Evolutionary conservation across 179 eudicot species (phyloP).

Genomic region (Heliamphora pulchella): DNA sequence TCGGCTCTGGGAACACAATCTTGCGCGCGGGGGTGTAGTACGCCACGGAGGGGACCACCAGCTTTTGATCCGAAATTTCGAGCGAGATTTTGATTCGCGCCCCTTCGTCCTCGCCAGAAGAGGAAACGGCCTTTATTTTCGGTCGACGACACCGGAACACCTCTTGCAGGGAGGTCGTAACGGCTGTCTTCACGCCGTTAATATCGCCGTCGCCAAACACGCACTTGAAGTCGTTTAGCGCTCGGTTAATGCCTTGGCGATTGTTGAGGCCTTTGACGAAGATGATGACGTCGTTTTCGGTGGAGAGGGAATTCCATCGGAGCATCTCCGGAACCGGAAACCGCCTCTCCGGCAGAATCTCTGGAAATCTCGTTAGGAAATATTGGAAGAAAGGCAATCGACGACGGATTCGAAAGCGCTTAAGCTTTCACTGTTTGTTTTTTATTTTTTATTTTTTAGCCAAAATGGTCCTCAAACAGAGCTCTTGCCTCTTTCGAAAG

Average conservation of each 20-base stretch:
- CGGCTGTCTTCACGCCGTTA: constrained; percentile 40
- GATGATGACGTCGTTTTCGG: constrained; percentile 55
- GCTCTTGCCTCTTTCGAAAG: too few relatives aligned
- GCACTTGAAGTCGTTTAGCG: constrained; percentile 42
- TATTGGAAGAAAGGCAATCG: constrained; percentile 37
- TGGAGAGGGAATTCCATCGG: constrained; percentile 49
- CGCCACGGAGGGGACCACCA: constrained; percentile 47
- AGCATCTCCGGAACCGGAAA: constrained; percentile 21
- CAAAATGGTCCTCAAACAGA: too few relatives aligned
- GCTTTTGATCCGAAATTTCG: constrained; percentile 24
- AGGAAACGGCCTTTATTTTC: constrained; percentile 3
- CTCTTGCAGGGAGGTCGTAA: constrained; percentile 48
- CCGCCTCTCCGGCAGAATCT: constrained; percentile 5
- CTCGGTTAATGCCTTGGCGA: constrained; percentile 50
- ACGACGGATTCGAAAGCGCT: constrained; percentile 43
- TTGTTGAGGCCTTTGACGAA: constrained; percentile 59
- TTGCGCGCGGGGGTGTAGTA: constrained; percentile 35
- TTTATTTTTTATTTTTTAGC: too few relatives aligned
- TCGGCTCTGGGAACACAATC: constrained; percentile 10
- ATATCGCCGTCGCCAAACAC: constrained; percentile 39
- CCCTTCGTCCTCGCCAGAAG: not conserved
- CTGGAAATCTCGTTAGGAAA: not conserved
- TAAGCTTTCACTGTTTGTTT: too few relatives aligned
- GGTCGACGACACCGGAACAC: constrained; percentile 68
- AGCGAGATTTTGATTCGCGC: constrained; percentile 31